Evolutionary conservation across 371 early-diverging fungal genomes (phyloP).

Genomic region (Mucor sp.): DNA sequence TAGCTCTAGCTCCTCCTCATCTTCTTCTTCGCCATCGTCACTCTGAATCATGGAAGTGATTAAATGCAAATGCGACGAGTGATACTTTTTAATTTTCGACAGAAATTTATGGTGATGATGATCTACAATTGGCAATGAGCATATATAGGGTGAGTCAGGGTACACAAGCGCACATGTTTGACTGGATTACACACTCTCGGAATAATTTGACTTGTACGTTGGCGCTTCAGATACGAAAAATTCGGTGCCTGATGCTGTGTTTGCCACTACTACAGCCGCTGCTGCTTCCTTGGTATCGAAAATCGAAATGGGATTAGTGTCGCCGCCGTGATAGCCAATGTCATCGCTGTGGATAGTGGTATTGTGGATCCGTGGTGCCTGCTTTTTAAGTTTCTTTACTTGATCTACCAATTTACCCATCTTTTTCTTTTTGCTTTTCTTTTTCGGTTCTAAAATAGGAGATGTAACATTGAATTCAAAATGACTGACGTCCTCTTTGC

Average conservation of each 20-base stretch:
- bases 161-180: background rate
- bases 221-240: background rate
- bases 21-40: background rate
- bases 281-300: background rate
- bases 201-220: background rate
- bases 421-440: background rate
- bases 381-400: conserved; percentile 16
- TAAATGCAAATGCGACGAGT: background rate
- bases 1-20: background rate
- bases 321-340: background rate
- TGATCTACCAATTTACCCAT: conserved; percentile 9
- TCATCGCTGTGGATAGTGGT: background rate
- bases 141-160: background rate
- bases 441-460: background rate
- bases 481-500: background rate
- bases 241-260: background rate
- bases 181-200: background rate
- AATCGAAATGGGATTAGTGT: background rate
- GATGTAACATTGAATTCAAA: conserved; percentile 1
- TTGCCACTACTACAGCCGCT: background rate
- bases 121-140: background rate
- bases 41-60: background rate
- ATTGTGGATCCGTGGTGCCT: background rate
- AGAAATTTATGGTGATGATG: background rate
- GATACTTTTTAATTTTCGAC: background rate